Percentiles rank a stretch among this genome's conserved stretches.
These are phyloP conservation scores for Nannochloris sp. DNA, from an alignment of 139 green algal genomes.

Conservation along the genomic window DNA sequence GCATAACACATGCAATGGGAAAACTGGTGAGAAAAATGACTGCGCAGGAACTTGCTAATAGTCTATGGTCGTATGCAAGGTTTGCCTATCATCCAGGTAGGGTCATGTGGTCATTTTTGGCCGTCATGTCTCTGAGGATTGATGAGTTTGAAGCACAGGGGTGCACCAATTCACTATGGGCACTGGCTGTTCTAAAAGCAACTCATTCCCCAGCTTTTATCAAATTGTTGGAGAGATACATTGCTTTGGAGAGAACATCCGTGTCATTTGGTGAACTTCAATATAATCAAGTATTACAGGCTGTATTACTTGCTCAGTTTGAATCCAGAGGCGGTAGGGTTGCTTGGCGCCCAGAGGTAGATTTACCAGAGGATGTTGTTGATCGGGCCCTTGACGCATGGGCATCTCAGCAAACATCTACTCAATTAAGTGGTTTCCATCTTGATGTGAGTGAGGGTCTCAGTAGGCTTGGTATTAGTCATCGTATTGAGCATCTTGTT, in stretches of 20 bases:
- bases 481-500: conserved; percentile 32
- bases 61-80: conserved; percentile 23
- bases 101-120: conserved; percentile 24
- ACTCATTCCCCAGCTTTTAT: conserved; percentile 24
- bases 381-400: conserved; percentile 21
- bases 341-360: conserved; percentile 18
- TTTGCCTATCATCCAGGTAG: conserved; percentile 34
- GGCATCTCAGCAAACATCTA: conserved; percentile 16
- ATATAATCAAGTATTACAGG: conserved; percentile 33
- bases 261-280: conserved; percentile 12
- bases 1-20: conserved; percentile 16
- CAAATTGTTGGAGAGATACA: conserved; percentile 24
- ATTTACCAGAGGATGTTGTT: conserved; percentile 27
- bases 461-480: conserved; percentile 25
- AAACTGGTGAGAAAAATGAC: conserved; percentile 11
- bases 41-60: conserved; percentile 35
- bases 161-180: conserved; percentile 37
- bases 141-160: conserved; percentile 21
- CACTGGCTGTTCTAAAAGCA: conserved; percentile 30
- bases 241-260: conserved; percentile 8
- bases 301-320: conserved; percentile 13
- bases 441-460: conserved; percentile 29
- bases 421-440: conserved; percentile 32
- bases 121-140: conserved; percentile 4
- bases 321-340: conserved; percentile 7